Conservation (phyloP, 192 early-diverging fungal species). For the Backusella mclennaniae region DNA sequence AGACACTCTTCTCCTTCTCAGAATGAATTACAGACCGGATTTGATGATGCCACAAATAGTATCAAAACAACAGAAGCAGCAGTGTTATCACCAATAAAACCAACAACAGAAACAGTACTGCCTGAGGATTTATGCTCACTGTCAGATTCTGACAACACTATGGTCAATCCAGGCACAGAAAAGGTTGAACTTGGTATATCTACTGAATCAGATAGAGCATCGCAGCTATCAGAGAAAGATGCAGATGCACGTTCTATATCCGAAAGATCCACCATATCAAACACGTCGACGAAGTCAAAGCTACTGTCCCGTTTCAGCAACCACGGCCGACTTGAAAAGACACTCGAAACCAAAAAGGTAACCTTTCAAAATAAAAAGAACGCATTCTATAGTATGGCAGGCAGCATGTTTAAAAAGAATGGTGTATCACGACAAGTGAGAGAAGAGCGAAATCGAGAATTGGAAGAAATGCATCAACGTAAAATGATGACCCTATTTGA, state of each 20-base stretch:
- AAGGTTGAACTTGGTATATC: neutral
- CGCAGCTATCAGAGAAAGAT: neutral
- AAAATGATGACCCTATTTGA: constrained; percentile 8
- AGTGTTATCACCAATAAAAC: neutral
- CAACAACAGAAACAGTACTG: neutral
- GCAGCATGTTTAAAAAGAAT: constrained; percentile 12
- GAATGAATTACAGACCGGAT: neutral
- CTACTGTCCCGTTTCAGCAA: neutral
- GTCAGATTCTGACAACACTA: neutral
- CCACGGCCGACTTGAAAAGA: neutral
- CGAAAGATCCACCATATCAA: neutral
- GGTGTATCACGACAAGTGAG: neutral
- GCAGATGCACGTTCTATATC: neutral
- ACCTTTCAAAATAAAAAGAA: neutral
- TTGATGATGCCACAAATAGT: neutral
- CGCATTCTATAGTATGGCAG: constrained; percentile 9
- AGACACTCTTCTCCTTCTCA: neutral
- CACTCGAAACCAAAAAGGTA: neutral
- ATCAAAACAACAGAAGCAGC: neutral
- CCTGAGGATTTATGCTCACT: neutral
- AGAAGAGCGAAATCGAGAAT: constrained; percentile 9
- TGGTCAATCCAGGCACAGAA: neutral
- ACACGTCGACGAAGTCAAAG: neutral
- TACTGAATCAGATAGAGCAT: neutral
- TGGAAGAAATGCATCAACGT: neutral